Base-by-base conservation (phyloP, 139 green algal genomes). In the Desmodesmus armatus region DNA sequence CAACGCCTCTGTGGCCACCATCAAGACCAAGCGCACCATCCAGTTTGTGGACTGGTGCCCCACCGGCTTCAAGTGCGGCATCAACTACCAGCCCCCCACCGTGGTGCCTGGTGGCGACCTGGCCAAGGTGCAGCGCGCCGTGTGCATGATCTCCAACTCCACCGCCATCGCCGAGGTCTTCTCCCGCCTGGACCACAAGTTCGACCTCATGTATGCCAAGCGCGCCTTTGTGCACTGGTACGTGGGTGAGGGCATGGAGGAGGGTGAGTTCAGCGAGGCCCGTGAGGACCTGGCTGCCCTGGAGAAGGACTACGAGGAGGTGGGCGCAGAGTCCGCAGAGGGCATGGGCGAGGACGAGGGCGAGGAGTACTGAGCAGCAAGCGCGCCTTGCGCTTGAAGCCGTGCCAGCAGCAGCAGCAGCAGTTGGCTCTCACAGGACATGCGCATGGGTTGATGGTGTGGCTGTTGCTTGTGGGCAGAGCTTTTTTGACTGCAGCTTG, bases 91-190 rank as follows among this genome's bases (percentile, higher is more conserved):
- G 96, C 97, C 97, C 3, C 97, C 97, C 80, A 99, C 96, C 21
- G 96, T 99, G n/a, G 97, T 99, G 65, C 96, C 96, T 15, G 97
- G 96, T 82, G 97, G 96, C 78, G 97, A 99, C 87, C 93, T 99
- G 77, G 97, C 97, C 89, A 99, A 99, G 97, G 97, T 99, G 82
- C 96, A 99, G 95, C 96, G 97, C 82, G 96, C 97, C 74, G 97
- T 99, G 89, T 99, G 97, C 96, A 99, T 99, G 97, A 99, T 99
- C 91, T 97, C 95, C 91, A 99, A 99, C 97, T 97, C 93, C 83
- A 99, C 97, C 37, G 96, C 96, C 89, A 98, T 99, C 87, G 96
- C 97, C 43, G 97, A 99, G 93, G 98, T 99, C 87, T 99, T 98
- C 94, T 95, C 91, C 84, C 91, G 97, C 82, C 94, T 99, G 85